A percentile compares a stretch with the other conserved stretches of the same genome.
Conservation (phyloP, 805 yeast genomes). For the Yamadazyma sp. region DNA sequence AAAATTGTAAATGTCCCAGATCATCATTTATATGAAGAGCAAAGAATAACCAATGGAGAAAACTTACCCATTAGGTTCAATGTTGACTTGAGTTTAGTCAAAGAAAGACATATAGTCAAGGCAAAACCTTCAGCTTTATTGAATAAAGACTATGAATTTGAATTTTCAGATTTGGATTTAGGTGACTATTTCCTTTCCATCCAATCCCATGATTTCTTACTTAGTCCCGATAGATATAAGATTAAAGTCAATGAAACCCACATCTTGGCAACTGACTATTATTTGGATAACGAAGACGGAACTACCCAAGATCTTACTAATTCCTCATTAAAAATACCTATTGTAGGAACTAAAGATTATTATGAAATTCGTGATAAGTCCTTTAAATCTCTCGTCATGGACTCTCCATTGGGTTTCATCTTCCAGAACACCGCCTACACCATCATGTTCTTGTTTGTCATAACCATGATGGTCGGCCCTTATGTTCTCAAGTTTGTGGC, state of each 20-base stretch:
- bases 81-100: constrained; percentile 18
- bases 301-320: constrained; percentile 5
- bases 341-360: constrained; percentile 24
- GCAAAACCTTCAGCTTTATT: constrained; percentile 16
- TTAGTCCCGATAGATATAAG: constrained; percentile 23
- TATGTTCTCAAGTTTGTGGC: constrained; percentile 24
- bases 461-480: constrained; percentile 32
- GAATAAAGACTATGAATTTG: constrained; percentile 24
- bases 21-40: constrained; percentile 7
- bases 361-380: constrained; percentile 32
- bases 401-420: constrained; percentile 41
- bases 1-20: constrained; percentile 26
- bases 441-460: constrained; percentile 24
- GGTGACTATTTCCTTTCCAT: constrained; percentile 36
- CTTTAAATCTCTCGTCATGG: constrained; percentile 29
- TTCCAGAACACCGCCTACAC: constrained; percentile 36
- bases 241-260: constrained; percentile 21
- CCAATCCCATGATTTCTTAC: constrained; percentile 33
- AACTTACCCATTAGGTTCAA: constrained; percentile 32
- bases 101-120: background rate
- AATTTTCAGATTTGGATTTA: constrained; percentile 17
- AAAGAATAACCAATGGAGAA: constrained; percentile 29
- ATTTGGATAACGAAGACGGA: constrained; percentile 11
- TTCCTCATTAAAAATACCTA: constrained; percentile 20
- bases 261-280: constrained; percentile 22